These are phyloP conservation scores for Eremothecium sinecaudum DNA, from an alignment of 1,139 yeast species.

Conservation along the genomic window DNA sequence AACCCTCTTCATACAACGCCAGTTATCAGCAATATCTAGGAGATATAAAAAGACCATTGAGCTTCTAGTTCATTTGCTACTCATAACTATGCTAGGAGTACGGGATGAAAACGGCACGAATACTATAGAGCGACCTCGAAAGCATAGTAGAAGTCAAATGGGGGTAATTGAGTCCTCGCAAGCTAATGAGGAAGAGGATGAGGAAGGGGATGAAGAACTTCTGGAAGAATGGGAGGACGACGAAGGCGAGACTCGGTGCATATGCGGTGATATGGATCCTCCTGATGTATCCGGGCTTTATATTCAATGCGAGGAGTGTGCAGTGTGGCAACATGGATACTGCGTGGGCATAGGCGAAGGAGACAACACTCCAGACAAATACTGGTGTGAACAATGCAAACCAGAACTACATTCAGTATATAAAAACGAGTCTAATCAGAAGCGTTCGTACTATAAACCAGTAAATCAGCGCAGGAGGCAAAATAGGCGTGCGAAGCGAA, in stretches of 20 bases:
- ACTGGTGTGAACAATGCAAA: conserved; percentile 84
- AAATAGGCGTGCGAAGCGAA: conserved; percentile 12
- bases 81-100: too few species aligned
- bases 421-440: conserved; percentile 32
- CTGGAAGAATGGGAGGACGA: conserved; percentile 38
- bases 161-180: background rate
- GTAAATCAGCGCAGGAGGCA: conserved; percentile 25
- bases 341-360: conserved; percentile 62
- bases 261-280: conserved; percentile 60
- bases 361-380: conserved; percentile 78
- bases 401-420: conserved; percentile 64
- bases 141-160: too few species aligned
- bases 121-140: too few species aligned
- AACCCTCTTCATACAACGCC: too few species aligned
- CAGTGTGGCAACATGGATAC: conserved; percentile 96
- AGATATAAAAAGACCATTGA: too few species aligned
- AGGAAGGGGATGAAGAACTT: conserved; percentile 11
- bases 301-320: conserved; percentile 79
- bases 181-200: conserved; percentile 7
- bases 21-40: too few species aligned
- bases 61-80: too few species aligned
- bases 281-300: conserved; percentile 54
- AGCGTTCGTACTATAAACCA: conserved; percentile 31
- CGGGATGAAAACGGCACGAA: too few species aligned
- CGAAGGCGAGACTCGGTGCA: conserved; percentile 79